These are phyloP conservation scores for Trichopus zeylanicus DNA, from an alignment of 116 monocot species.

Conservation along the genomic window DNA sequence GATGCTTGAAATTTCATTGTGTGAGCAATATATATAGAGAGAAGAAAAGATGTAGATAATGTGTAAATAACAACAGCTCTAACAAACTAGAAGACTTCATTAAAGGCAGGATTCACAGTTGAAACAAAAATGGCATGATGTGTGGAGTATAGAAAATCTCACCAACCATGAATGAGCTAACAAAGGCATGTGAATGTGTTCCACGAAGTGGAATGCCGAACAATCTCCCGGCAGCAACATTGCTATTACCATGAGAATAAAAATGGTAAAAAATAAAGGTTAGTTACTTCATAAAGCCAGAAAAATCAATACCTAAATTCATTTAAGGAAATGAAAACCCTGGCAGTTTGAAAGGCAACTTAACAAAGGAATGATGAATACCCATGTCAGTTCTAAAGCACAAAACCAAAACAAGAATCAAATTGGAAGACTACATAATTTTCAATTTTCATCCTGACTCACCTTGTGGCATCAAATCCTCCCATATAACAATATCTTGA, in stretches of 20 bases:
- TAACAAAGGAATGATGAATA: no score
- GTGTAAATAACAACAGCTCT: no score
- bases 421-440: not conserved
- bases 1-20: no score
- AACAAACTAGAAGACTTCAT: not conserved
- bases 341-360: not conserved
- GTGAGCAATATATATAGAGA: no score
- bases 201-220: constrained; percentile 98
- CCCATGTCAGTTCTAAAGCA: not conserved
- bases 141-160: not conserved
- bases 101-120: no score
- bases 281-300: not conserved
- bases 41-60: no score
- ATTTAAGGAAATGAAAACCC: not conserved
- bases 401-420: not conserved
- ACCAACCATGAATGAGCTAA: constrained; percentile 91
- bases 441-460: not conserved
- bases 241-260: constrained; percentile 43
- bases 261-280: constrained; percentile 4
- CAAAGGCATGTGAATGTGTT: constrained; percentile 99
- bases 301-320: not conserved
- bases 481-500: constrained; percentile 95
- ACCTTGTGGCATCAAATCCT: constrained; percentile 99
- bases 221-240: constrained; percentile 90
- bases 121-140: not conserved